phyloP scores from a whole-genome alignment of 2,329 filamentous ascomycete species.

The Chlorencoelia australis region DNA sequence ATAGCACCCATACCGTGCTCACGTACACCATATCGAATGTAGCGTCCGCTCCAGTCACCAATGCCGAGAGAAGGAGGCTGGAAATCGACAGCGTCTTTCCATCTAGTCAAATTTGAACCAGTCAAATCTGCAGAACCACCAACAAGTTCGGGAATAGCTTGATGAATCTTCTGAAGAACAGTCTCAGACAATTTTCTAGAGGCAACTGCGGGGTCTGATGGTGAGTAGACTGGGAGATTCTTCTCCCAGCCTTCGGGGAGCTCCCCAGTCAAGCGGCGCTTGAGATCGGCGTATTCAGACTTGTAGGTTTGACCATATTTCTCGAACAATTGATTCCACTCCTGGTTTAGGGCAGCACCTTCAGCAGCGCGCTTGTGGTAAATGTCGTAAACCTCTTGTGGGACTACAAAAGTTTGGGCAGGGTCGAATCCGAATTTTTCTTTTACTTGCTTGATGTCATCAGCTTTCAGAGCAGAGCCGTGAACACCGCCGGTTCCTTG shows the following conservation, averaged over 20 bases:
- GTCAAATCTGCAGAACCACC: constrained; percentile 97
- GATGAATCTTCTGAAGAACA: constrained; percentile 80
- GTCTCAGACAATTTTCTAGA: constrained; percentile 95
- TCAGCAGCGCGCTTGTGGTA: constrained; percentile 78
- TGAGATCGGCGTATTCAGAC: constrained; percentile 69
- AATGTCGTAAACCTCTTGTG: constrained; percentile 86
- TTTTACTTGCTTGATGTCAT: constrained; percentile 92
- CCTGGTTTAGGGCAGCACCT: constrained; percentile 80
- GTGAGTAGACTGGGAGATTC: constrained; percentile 80
- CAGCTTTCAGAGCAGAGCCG: constrained; percentile 88
- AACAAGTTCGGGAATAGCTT: constrained; percentile 75
- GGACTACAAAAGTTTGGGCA: constrained; percentile 82
- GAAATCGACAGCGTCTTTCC: constrained; percentile 97
- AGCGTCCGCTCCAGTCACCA: constrained; percentile 83
- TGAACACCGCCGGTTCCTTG: constrained; percentile 94
- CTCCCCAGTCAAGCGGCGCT: constrained; percentile 68
- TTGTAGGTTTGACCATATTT: constrained; percentile 76
- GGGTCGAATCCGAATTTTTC: constrained; percentile 93
- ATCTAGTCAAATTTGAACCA: constrained; percentile 95
- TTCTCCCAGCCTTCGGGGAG: constrained; percentile 97
- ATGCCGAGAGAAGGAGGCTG: constrained; percentile 80
- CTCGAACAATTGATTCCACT: constrained; percentile 90
- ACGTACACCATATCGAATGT: constrained; percentile 85
- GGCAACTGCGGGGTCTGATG: constrained; percentile 72
- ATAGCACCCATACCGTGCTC: constrained; percentile 89